Base-by-base conservation (phyloP, 768 basidiomycete genomes). In the Clitopilus passeckerianus region DNA sequence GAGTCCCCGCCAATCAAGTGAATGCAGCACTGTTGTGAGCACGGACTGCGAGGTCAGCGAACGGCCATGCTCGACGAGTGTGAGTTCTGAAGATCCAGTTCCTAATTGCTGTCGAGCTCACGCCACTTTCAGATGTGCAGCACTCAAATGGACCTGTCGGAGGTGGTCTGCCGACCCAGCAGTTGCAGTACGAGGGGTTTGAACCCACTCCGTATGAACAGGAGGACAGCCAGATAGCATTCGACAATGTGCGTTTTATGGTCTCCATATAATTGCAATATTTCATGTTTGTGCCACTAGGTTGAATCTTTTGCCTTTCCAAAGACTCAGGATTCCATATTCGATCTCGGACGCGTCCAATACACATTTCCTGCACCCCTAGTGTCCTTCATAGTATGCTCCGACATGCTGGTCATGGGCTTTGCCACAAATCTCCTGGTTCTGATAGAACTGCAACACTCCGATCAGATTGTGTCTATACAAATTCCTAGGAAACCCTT, bases 301-400 rank as follows among this genome's bases (percentile, higher is more conserved):
- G 70, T 68, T 59, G 59, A 58, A 16, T 61, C 58, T 46, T 22
- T 59, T 57, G 69, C 67, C 34, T 60, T 73, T 16, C 69, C 71
- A n/a, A 74, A 77, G 12, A 67, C 71, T 6, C 69, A 74, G n/a
- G 69, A 75, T 33, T 83, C 89, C 50, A 78, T 93, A 65, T 93
- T 95, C 72, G 89, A 91, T 62, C 83, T 95, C n/a, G 89, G 86
- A 57, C 80, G 86, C 63, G 95, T 98, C 22, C 95, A 97, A 74
- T 94, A 89, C 69, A 85, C 87, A 3, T 87, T 94, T 43, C 90
- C 93, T 27, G 91, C 93, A 5, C 81, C 89, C n/a, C 81, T 98
- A 53, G 73, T 92, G 33, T 86, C 87, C 57, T 83, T 97, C 54
- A 89, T 86, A 46, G 90, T 95, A 57, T 88, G 89, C 64, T 95